Percentiles rank a stretch among this genome's conserved stretches.
phyloP scores from a whole-genome alignment of 2,329 filamentous ascomycete genomes.

The Tolypocladium cylindrosporum region DNA sequence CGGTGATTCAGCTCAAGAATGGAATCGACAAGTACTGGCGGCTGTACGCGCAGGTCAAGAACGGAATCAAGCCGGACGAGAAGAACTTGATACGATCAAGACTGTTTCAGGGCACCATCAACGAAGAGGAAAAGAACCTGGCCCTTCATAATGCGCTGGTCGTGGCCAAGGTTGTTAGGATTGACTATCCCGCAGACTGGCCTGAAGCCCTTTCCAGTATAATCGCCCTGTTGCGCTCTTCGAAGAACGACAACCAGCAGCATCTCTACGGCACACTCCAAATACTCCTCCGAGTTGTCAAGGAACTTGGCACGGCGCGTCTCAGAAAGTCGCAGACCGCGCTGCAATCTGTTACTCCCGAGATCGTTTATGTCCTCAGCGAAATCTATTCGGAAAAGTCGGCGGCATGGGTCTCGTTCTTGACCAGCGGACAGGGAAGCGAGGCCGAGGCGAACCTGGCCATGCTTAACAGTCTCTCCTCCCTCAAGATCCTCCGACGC shows the following conservation, averaged over 20 bases:
- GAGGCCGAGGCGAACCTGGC: constrained; percentile 49
- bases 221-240: constrained; percentile 50
- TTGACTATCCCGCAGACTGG: constrained; percentile 88
- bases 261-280: constrained; percentile 64
- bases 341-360: constrained; percentile 68
- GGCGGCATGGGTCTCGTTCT: constrained; percentile 53
- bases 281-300: constrained; percentile 76
- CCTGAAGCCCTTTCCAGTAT: constrained; percentile 50
- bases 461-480: constrained; percentile 67
- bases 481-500: constrained; percentile 71
- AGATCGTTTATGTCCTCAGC: constrained; percentile 71
- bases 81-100: constrained; percentile 67
- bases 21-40: constrained; percentile 95
- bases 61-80: constrained; percentile 63
- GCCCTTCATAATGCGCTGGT: constrained; percentile 84
- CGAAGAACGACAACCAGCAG: constrained; percentile 43
- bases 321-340: constrained; percentile 65
- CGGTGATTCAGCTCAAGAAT: constrained; percentile 92
- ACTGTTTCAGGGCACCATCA: constrained; percentile 65
- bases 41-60: constrained; percentile 41
- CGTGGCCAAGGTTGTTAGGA: constrained; percentile 76
- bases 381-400: constrained; percentile 71
- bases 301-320: constrained; percentile 77
- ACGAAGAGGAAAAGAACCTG: constrained; percentile 65
- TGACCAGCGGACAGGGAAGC: constrained; percentile 47